These are phyloP conservation scores for Mucor saturninus DNA, from an alignment of 371 early-diverging fungal species.

Conservation along the genomic window DNA sequence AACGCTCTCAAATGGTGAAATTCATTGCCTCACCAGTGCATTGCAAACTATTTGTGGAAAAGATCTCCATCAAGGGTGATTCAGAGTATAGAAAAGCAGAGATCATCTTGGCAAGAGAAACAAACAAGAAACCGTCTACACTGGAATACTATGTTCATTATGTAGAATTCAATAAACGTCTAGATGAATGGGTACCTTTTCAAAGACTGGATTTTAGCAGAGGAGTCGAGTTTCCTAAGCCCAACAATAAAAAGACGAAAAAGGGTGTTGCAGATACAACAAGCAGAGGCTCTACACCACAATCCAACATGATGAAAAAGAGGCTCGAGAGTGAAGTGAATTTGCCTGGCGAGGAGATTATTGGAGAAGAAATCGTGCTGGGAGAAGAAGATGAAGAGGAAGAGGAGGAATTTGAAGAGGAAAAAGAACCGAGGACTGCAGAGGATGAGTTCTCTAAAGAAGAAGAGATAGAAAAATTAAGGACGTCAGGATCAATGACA, in stretches of 20 bases:
- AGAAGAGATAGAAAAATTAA: constrained; percentile 90
- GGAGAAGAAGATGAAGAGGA: constrained; percentile 35
- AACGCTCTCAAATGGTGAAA: constrained; percentile 19
- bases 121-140: constrained; percentile 38
- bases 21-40: constrained; percentile 45
- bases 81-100: constrained; percentile 87
- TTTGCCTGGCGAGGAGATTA: constrained; percentile 20
- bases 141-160: constrained; percentile 98
- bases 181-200: constrained; percentile 98
- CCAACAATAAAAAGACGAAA: constrained; percentile 59
- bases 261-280: constrained; percentile 39
- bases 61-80: constrained; percentile 51
- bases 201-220: constrained; percentile 72
- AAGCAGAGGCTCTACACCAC: constrained; percentile 17
- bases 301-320: constrained; percentile 14
- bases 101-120: constrained; percentile 83
- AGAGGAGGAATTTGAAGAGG: constrained; percentile 49
- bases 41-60: constrained; percentile 81
- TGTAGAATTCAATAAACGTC: constrained; percentile 97
- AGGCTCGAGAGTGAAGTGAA: constrained; percentile 32
- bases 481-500: constrained; percentile 94
- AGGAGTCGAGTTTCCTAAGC: constrained; percentile 80
- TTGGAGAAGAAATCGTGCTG: constrained; percentile 21
- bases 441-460: constrained; percentile 73
- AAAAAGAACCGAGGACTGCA: constrained; percentile 22